Evolutionary conservation across 176 grass and related monocot genomes (phyloP).

Genomic region (Oryza australiensis): DNA sequence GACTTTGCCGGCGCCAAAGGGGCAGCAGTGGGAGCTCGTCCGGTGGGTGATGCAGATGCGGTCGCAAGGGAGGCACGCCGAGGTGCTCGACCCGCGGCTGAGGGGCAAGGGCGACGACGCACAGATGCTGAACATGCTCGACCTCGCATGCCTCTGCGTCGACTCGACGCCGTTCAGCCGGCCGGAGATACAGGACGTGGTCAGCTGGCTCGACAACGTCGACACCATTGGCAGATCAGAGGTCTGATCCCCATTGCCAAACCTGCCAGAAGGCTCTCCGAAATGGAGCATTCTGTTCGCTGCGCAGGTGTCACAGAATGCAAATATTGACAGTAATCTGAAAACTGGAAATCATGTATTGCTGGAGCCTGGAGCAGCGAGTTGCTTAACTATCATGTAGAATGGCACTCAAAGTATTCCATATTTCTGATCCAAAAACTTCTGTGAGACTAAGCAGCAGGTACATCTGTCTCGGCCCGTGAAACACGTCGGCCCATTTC

Average conservation of each 20-base stretch:
- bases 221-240: neutral
- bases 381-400: no score
- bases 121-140: conserved; percentile 45
- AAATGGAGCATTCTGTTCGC: no score
- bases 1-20: neutral
- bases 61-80: neutral
- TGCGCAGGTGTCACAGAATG: no score
- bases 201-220: conserved; percentile 47
- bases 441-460: no score
- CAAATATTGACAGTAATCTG: neutral
- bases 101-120: conserved; percentile 6
- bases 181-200: conserved; percentile 41
- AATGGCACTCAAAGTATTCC: neutral
- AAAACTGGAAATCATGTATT: neutral
- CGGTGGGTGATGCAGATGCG: conserved; percentile 25
- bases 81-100: conserved; percentile 25
- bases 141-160: conserved; percentile 40
- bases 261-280: no score
- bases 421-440: neutral
- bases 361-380: no score
- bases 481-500: no score
- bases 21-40: conserved; percentile 23
- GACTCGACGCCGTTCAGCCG: conserved; percentile 29
- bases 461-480: no score
- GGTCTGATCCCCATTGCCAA: neutral